These are phyloP conservation scores for Boletus rubescentipes DNA, from an alignment of 768 basidiomycete species.

Conservation along the genomic window DNA sequence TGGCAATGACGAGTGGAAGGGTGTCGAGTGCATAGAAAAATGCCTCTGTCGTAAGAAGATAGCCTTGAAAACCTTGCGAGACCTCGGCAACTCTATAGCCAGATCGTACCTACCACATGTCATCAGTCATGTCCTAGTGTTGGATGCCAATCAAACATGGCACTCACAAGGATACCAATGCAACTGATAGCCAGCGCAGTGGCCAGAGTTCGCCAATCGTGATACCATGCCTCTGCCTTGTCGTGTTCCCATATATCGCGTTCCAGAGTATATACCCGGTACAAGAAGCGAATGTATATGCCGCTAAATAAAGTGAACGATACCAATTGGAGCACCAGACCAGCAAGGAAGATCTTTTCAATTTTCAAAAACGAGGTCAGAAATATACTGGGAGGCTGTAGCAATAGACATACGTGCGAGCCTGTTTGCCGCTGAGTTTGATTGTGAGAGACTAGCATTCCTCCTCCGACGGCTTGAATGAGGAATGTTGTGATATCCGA, in stretches of 20 bases:
- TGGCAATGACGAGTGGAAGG: conserved; percentile 62
- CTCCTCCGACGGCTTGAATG: conserved; percentile 47
- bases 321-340: conserved; percentile 52
- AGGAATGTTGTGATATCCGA: conserved; percentile 67
- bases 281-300: conserved; percentile 49
- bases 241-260: conserved; percentile 40
- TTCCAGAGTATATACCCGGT: conserved; percentile 41
- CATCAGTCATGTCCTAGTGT: background rate
- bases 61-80: conserved; percentile 58
- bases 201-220: conserved; percentile 60
- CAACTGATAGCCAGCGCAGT: conserved; percentile 53
- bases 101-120: conserved; percentile 54
- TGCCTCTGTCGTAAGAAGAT: conserved; percentile 54
- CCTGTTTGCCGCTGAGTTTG: conserved; percentile 27
- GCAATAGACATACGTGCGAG: conserved; percentile 34
- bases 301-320: conserved; percentile 52
- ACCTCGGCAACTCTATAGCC: conserved; percentile 60
- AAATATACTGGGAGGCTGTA: background rate
- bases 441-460: conserved; percentile 2
- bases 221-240: conserved; percentile 42
- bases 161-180: conserved; percentile 59
- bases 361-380: conserved; percentile 47
- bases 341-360: conserved; percentile 54
- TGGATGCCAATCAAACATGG: background rate
- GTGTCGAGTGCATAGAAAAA: conserved; percentile 71